phyloP scores from a whole-genome alignment of 352 stramenopile species.

The Saprolegnia parasitica region DNA sequence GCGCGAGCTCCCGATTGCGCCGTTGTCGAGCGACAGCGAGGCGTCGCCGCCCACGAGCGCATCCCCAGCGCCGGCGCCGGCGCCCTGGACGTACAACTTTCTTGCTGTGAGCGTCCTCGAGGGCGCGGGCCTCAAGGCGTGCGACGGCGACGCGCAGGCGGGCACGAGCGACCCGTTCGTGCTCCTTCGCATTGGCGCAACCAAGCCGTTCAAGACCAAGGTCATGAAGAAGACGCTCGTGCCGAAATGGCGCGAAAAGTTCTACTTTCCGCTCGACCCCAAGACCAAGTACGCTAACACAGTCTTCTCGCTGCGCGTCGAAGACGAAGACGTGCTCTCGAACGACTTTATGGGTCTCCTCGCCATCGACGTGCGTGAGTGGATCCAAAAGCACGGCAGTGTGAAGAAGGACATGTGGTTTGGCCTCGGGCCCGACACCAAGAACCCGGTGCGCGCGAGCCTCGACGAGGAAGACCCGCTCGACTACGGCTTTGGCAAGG shows the following conservation, averaged over 20 bases:
- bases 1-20: not conserved
- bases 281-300: conserved; percentile 37
- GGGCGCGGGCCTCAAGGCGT: conserved; percentile 45
- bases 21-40: not conserved
- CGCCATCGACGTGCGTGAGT: conserved; percentile 63
- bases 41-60: not conserved
- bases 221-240: conserved; percentile 58
- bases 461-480: conserved; percentile 45
- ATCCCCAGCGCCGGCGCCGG: not conserved
- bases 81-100: conserved; percentile 41
- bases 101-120: conserved; percentile 67
- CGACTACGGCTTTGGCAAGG: conserved; percentile 47
- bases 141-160: conserved; percentile 49
- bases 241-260: conserved; percentile 62
- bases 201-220: conserved; percentile 54
- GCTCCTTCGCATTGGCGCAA: conserved; percentile 49
- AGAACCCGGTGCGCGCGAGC: conserved; percentile 34
- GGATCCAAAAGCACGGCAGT: conserved; percentile 39
- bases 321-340: conserved; percentile 63
- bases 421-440: conserved; percentile 46
- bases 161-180: conserved; percentile 66
- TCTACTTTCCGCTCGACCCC: conserved; percentile 47
- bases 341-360: conserved; percentile 72
- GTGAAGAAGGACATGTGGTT: conserved; percentile 66
- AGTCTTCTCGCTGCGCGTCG: conserved; percentile 48